Conservation (phyloP, 163 green algal species). For the Scenedesmus sp. region DNA sequence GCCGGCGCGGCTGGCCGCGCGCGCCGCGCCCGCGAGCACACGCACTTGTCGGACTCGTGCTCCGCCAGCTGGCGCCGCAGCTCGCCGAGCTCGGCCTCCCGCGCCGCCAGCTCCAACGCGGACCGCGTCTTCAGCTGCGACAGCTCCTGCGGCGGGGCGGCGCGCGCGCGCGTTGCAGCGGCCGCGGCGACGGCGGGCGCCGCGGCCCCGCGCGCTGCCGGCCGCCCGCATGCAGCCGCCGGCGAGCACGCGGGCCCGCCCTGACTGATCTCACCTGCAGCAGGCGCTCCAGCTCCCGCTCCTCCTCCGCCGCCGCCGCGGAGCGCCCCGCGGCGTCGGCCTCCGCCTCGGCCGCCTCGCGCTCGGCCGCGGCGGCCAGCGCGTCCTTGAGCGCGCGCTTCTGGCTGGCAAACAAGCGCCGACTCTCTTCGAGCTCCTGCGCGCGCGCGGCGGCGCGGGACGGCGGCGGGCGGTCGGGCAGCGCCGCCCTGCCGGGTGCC, state of each 20-base stretch:
- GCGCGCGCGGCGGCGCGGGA: too few relatives aligned
- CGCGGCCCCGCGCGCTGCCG: neutral
- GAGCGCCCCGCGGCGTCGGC: neutral
- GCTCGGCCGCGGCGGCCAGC: slow-evolving; percentile 37
- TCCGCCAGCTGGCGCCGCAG: slow-evolving; percentile 45
- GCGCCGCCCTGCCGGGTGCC: too few relatives aligned
- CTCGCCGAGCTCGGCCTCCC: slow-evolving; percentile 43
- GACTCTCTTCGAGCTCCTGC: slow-evolving; percentile 33
- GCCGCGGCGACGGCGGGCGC: neutral
- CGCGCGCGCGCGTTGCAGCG: too few relatives aligned
- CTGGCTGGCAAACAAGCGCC: slow-evolving; percentile 15
- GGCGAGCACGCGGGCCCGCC: too few relatives aligned
- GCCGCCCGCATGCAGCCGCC: neutral
- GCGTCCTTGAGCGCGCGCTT: slow-evolving; percentile 40
- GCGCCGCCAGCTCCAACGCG: slow-evolving; percentile 49
- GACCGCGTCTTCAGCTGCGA: slow-evolving; percentile 45
- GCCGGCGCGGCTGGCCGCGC: too few relatives aligned
- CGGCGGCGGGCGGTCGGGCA: too few relatives aligned
- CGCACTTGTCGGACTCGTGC: slow-evolving; percentile 35
- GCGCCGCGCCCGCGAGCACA: too few relatives aligned
- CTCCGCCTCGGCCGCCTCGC: slow-evolving; percentile 21
- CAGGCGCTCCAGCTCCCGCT: slow-evolving; percentile 31
- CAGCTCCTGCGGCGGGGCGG: slow-evolving; percentile 23
- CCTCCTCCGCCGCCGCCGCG: slow-evolving; percentile 35
- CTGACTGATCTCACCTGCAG: neutral